Conservation (phyloP, 306 rosid genomes). For the Mucuna pruriens region DNA sequence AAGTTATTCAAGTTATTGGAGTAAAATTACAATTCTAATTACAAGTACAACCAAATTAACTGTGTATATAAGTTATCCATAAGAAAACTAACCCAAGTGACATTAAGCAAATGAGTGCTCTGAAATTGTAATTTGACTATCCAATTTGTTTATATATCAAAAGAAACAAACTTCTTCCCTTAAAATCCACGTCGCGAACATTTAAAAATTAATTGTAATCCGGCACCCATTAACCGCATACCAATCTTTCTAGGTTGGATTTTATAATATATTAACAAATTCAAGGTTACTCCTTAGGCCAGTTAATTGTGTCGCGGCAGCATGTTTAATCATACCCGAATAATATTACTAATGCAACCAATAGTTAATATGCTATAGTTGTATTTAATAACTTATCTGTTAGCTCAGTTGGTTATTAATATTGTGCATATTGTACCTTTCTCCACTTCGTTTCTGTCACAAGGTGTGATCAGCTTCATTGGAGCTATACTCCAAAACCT, state of each 20-base stretch:
- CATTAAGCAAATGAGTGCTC: neutral
- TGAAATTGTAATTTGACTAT: conserved; percentile 23
- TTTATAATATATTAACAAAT: conserved; percentile 10
- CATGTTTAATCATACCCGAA: neutral
- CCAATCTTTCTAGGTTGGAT: neutral
- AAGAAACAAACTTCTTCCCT: conserved; percentile 34
- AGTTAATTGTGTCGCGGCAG: conserved; percentile 42
- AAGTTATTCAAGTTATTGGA: too few species aligned
- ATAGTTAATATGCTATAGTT: neutral
- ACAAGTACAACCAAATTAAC: too few species aligned
- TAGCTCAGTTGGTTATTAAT: conserved; percentile 35
- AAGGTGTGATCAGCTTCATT: conserved; percentile 28
- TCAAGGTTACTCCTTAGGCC: conserved; percentile 23
- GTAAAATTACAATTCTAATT: too few species aligned
- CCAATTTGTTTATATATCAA: conserved; percentile 2
- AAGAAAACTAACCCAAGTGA: conserved; percentile 27
- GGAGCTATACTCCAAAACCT: conserved; percentile 34
- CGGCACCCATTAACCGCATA: conserved; percentile 37
- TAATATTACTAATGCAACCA: neutral
- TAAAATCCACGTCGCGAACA: conserved; percentile 41
- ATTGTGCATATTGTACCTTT: neutral
- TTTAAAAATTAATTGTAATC: conserved; percentile 32
- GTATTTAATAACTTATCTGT: conserved; percentile 29
- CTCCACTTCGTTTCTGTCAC: conserved; percentile 42
- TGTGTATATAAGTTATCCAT: too few species aligned